phyloP scores from a whole-genome alignment of 2,329 filamentous ascomycete genomes.

The Lasiodiplodia sp. region DNA sequence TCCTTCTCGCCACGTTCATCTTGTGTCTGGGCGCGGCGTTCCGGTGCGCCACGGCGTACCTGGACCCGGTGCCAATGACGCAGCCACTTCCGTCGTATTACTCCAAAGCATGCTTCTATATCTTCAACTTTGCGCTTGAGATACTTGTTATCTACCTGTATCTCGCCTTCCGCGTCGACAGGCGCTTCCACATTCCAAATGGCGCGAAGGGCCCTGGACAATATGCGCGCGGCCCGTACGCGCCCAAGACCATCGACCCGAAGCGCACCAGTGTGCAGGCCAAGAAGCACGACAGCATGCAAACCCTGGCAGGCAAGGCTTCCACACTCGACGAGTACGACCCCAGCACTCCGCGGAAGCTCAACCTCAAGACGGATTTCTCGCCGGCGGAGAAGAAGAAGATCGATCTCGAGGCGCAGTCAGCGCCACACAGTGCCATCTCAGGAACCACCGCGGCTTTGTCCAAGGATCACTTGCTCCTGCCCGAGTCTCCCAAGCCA shows the following conservation, averaged over 20 bases:
- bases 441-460: constrained; percentile 27
- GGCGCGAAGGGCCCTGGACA: constrained; percentile 67
- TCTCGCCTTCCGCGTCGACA: constrained; percentile 73
- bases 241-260: neutral
- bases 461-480: constrained; percentile 29
- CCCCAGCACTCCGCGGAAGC: neutral
- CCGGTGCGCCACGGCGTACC: constrained; percentile 67
- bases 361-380: constrained; percentile 30
- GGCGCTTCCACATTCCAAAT: constrained; percentile 77
- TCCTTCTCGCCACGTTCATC: constrained; percentile 65
- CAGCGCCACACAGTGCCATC: constrained; percentile 27
- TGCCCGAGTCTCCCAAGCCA: constrained; percentile 27
- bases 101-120: constrained; percentile 76
- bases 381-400: constrained; percentile 17
- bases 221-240: constrained; percentile 38
- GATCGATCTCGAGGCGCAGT: constrained; percentile 27
- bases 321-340: constrained; percentile 24
- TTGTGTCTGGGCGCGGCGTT: constrained; percentile 75
- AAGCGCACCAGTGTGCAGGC: constrained; percentile 12
- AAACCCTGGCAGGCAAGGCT: constrained; percentile 10
- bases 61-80: constrained; percentile 55
- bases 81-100: constrained; percentile 72
- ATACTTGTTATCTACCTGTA: constrained; percentile 73
- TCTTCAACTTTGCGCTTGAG: constrained; percentile 80
- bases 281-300: constrained; percentile 29